Evolutionary conservation across 208 protist species (phyloP).

Genomic region (Vickermania ingenoplastis): DNA sequence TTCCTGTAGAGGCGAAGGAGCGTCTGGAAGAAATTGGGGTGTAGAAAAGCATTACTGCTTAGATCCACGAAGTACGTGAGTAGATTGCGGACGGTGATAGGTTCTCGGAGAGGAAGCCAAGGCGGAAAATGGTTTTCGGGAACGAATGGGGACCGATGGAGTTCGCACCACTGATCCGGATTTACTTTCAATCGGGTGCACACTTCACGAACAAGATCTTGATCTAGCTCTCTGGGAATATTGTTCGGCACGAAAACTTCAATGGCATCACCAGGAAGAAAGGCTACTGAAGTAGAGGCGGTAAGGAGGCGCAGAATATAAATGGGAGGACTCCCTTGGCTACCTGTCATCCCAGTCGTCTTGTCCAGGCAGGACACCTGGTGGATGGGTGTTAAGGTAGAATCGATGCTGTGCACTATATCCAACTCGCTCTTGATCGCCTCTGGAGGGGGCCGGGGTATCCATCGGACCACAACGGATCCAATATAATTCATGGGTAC

Average conservation of each 20-base stretch:
- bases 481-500: constrained; percentile 35
- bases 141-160: constrained; percentile 75
- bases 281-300: not conserved
- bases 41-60: constrained; percentile 70
- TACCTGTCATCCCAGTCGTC: too few species aligned
- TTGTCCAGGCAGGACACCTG: not conserved
- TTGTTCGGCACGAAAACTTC: constrained; percentile 72
- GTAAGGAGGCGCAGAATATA: too few species aligned
- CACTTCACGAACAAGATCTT: constrained; percentile 42
- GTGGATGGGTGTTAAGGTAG: not conserved
- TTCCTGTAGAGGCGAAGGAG: constrained; percentile 45
- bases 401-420: not conserved
- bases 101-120: constrained; percentile 58
- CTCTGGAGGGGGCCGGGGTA: constrained; percentile 3
- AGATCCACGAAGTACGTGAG: constrained; percentile 76
- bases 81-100: constrained; percentile 52
- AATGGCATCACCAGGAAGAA: constrained; percentile 6
- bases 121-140: constrained; percentile 63
- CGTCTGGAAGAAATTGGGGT: constrained; percentile 62
- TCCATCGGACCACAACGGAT: constrained; percentile 65
- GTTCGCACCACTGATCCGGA: constrained; percentile 42
- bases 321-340: not conserved
- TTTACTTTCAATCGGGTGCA: constrained; percentile 41
- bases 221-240: not conserved
- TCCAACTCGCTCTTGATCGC: not conserved